Percentiles rank a stretch among this genome's conserved stretches.
Evolutionary conservation across 768 basidiomycete genomes (phyloP).

Genomic region (Pleurotus tuoliensis): DNA sequence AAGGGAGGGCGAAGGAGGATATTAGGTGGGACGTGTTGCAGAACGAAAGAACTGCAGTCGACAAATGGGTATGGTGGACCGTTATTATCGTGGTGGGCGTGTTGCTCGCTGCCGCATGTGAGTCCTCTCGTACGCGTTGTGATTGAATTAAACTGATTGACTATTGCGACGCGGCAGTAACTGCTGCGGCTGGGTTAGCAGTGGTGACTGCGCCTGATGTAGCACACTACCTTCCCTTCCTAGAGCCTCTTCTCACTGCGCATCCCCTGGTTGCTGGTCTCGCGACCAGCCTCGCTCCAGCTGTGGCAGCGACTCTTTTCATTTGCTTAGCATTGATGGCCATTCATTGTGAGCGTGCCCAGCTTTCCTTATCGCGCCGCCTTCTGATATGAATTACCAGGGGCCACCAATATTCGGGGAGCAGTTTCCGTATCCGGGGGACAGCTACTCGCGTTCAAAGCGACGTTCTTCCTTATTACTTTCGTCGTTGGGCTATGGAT

Average conservation of each 20-base stretch:
- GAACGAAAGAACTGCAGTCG: constrained; percentile 44
- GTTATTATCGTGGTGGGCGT: constrained; percentile 46
- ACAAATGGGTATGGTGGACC: constrained; percentile 53
- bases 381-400: constrained; percentile 27
- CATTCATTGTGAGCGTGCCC: constrained; percentile 50
- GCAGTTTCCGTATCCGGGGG: constrained; percentile 60
- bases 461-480: constrained; percentile 57
- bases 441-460: constrained; percentile 58
- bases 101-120: constrained; percentile 56
- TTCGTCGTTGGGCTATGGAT: constrained; percentile 58
- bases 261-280: constrained; percentile 56
- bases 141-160: constrained; percentile 8
- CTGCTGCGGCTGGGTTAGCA: constrained; percentile 65
- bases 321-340: constrained; percentile 46
- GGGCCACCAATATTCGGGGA: constrained; percentile 48
- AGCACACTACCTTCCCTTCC: constrained; percentile 66
- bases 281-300: constrained; percentile 65
- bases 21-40: constrained; percentile 78
- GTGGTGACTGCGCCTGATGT: constrained; percentile 70
- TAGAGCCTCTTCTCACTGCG: constrained; percentile 45
- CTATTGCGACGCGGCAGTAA: constrained; percentile 39
- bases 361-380: neutral
- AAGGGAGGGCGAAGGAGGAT: constrained; percentile 80
- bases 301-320: constrained; percentile 57
- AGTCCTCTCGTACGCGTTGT: constrained; percentile 25